A percentile compares a stretch with the other conserved stretches of the same genome.
Evolutionary conservation across 768 basidiomycete genomes (phyloP).

Genomic region (Rhizopogon vulgaris): DNA sequence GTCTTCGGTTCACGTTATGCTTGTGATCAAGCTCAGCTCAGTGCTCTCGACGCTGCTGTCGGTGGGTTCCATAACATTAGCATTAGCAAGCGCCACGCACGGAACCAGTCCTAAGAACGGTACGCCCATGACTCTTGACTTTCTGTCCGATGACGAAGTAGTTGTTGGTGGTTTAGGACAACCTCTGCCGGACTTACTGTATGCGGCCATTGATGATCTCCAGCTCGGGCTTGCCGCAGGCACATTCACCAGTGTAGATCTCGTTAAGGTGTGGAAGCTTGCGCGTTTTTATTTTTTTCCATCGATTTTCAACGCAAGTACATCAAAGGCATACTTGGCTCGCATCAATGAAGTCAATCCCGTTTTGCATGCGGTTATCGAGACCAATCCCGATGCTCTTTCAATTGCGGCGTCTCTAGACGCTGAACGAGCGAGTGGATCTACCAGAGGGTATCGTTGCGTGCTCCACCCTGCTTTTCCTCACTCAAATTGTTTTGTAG

Average conservation of each 20-base stretch:
- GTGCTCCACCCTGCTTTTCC: background rate
- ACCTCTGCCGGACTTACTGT: background rate
- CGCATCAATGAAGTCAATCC: background rate
- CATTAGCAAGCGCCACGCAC: background rate
- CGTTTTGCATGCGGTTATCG: background rate
- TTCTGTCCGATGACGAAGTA: background rate
- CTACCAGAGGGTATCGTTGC: background rate
- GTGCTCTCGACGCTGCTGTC: background rate
- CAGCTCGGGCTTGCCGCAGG: background rate
- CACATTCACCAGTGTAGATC: background rate
- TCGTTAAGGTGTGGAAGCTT: background rate
- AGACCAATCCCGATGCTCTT: background rate
- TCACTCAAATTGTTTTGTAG: background rate
- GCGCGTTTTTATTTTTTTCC: background rate
- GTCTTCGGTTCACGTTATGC: background rate
- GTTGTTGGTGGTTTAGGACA: background rate
- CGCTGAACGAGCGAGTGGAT: background rate
- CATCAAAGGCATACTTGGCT: conserved; percentile 2
- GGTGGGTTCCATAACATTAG: background rate
- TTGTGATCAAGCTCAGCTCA: background rate
- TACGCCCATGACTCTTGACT: background rate
- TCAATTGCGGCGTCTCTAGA: background rate
- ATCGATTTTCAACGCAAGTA: background rate
- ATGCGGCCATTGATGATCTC: background rate
- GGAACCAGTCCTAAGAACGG: conserved; percentile 1